Base-by-base conservation (phyloP, 225 moss, liverwort and hornwort species). In the Thuidium tamariscinum region DNA sequence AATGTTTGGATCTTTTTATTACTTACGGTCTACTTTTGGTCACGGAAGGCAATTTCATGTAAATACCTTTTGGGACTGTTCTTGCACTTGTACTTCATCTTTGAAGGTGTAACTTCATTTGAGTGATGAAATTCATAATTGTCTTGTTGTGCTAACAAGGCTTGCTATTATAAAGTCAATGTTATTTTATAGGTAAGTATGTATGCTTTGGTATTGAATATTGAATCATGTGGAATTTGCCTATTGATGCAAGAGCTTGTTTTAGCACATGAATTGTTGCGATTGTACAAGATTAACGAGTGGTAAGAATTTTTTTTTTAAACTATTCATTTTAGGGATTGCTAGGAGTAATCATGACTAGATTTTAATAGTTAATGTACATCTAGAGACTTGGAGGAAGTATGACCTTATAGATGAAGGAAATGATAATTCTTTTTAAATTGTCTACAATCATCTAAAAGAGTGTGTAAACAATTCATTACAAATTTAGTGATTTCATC, bases 271-370 rank as follows among this genome's bases (percentile, higher is more conserved):
- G 23, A 13, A 7, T 22, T 4, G 22, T 37, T 67, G 7, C 22
- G 22, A 37, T 67, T 3, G 0, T 67, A 0, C 0, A 39, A 0
- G 23, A 23, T 39, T 19, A n/a, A n/a, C n/a, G n/a, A n/a, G n/a
- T 39, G 22, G 23, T 68, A 13, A 68, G 23, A 39, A 7, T 36
- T 13, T 2, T 16, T 7, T 2, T 22, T 7, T 2, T 11, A 23
- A 7, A 37, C 23, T 13, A 23, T 68, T 37, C 13, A 37, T 13
- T 64, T 7, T 66, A 7, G 11, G 6, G 12, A 12, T 11, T 21
- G 6, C 3, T 36, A 20, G 12, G 21, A 21, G 5, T n/a, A n/a
- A n/a, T n/a, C n/a, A n/a, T n/a, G n/a, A n/a, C n/a, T n/a, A n/a
- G n/a, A n/a, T n/a, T 66, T 37, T 67, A 7, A 12, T 67, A 37